A percentile compares a stretch with the other conserved stretches of the same genome.
These are phyloP conservation scores for Dicorynia guianensis DNA, from an alignment of 306 rosid genomes.

Conservation along the genomic window DNA sequence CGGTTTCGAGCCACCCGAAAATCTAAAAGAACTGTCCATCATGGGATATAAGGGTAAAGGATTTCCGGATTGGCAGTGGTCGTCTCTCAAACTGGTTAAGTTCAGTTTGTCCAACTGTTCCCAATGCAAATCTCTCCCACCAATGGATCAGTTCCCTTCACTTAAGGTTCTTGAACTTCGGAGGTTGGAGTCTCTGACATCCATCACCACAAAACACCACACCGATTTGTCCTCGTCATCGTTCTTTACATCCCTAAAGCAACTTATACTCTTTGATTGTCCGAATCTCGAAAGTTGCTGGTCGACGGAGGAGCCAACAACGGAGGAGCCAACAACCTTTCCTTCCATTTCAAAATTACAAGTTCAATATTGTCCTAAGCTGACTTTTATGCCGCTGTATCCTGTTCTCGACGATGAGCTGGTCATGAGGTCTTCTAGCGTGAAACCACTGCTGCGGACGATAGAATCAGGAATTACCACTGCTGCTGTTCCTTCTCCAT, in stretches of 20 bases:
- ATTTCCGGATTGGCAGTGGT: not conserved
- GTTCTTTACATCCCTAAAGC: slow-evolving; percentile 21
- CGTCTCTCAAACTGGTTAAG: not conserved
- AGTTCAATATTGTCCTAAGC: not conserved
- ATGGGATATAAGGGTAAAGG: not conserved
- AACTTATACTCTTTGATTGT: not conserved
- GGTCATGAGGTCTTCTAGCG: accelerated
- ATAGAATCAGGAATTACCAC: not conserved
- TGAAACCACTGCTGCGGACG: not conserved
- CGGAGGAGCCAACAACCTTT: too few species aligned
- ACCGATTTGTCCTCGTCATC: too few species aligned
- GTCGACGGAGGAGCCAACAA: not conserved
- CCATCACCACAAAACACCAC: not conserved
- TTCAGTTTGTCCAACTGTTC: not conserved
- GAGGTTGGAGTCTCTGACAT: not conserved
- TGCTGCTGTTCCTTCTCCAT: not conserved
- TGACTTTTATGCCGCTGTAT: slow-evolving; percentile 20
- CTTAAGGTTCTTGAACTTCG: not conserved
- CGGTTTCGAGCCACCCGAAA: not conserved
- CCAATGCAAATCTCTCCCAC: not conserved
- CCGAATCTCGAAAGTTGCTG: slow-evolving; percentile 10
- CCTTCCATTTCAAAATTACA: not conserved
- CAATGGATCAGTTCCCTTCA: not conserved
- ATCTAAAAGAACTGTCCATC: not conserved
- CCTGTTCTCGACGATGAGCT: not conserved